A percentile compares a stretch with the other conserved stretches of the same genome.
These are phyloP conservation scores for Sarocladiaceae sp. DNA, from an alignment of 2,329 filamentous ascomycete genomes.

Conservation along the genomic window DNA sequence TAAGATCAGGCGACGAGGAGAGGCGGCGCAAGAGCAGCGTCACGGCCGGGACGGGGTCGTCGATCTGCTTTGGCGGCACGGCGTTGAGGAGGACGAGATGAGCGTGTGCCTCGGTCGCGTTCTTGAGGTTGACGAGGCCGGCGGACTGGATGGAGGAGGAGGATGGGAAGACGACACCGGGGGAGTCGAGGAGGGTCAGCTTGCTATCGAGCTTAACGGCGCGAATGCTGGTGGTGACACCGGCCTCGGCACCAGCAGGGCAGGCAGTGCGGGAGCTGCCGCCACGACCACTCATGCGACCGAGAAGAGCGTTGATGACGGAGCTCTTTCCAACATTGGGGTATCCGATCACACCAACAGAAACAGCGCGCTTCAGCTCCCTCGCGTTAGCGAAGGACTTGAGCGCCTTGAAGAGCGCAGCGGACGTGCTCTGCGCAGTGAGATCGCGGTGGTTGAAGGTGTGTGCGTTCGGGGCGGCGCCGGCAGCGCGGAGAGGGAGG, in stretches of 20 bases:
- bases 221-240: conserved; percentile 82
- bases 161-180: conserved; percentile 88
- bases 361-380: conserved; percentile 82
- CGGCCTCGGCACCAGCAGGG: conserved; percentile 84
- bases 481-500: conserved; percentile 78
- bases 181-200: conserved; percentile 87
- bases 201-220: conserved; percentile 93
- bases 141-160: conserved; percentile 33
- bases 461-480: conserved; percentile 75
- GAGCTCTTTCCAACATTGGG: conserved; percentile 96
- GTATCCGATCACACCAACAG: conserved; percentile 90
- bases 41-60: conserved; percentile 85
- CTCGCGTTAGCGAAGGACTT: conserved; percentile 81
- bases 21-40: conserved; percentile 76
- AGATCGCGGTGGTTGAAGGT: conserved; percentile 89
- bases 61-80: conserved; percentile 87
- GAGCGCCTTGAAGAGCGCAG: conserved; percentile 78
- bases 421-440: conserved; percentile 78
- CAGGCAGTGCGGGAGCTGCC: conserved; percentile 57
- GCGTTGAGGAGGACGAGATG: conserved; percentile 85
- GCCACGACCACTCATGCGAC: conserved; percentile 63
- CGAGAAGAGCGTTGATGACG: conserved; percentile 87
- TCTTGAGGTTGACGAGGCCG: conserved; percentile 47
- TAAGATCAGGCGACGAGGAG: conserved; percentile 63
- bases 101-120: conserved; percentile 67